Evolutionary conservation across 2,329 filamentous ascomycete genomes (phyloP), one percentile per base, ranked within the genome.

Genomic region (Phyllachora maydis): DNA sequence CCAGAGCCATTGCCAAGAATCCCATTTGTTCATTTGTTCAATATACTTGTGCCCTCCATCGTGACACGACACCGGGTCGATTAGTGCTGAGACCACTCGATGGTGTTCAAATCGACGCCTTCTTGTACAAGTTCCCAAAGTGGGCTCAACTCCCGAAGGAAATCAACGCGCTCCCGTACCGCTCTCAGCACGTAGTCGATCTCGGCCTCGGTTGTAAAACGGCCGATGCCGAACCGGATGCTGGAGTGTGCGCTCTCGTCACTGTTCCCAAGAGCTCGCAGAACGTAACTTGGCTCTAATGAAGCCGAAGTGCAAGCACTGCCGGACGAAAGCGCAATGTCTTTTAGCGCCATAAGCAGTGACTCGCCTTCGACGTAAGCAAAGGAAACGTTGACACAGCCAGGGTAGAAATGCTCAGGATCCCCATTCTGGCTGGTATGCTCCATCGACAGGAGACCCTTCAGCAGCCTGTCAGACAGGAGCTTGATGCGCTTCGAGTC

Each of bases 361-460:
- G 88, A 95, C 51, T 98, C 88, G 35, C 88, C 88, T 51, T 98
- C 88, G 4, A 98, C 82, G 40, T 98, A 98, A 16, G 88, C 85
- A 42, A 98, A 98, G 0, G 88, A 98, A 8, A 98, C 77, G 47
- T 98, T 98, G 30, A 98, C 85, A 38, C 88, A 98, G 32, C 88
- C 88, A 2, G 88, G 82, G 45, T 98, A 98, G 48, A 90, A 90
- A 24, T 67, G 62, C 4, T 74, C 50, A 2, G 71, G 61, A 36
- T 88, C 81, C 23, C 88, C 88, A 40, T 98, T 98, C 37, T 92
- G 71, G 6, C 63, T 66, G 3, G 88, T 92, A 50, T 98, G 88
- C 46, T 95, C 88, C 55, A 98, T 65, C 5, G 78, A 50, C 11
- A 98, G 58, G 3, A 98, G 70, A 3, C 82, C 83, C 11, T 76